Conservation (phyloP, 2,329 filamentous ascomycete genomes). For the Alternaria sp. region DNA sequence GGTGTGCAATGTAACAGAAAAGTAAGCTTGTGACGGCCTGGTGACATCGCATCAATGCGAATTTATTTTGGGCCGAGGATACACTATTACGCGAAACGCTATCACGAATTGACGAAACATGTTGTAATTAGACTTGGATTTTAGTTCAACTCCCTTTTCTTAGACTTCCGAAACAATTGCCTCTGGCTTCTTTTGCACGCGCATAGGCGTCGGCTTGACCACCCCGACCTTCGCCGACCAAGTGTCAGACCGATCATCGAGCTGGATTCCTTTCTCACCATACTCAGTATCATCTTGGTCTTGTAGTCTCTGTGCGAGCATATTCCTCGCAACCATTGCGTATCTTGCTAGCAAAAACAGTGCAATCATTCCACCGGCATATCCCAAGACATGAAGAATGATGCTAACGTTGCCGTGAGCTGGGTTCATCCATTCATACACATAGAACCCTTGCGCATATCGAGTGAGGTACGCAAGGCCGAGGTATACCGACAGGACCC, state of each 20-base stretch:
- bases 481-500: conserved; percentile 75
- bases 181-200: conserved; percentile 1
- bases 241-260: conserved; percentile 21
- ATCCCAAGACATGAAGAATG: conserved; percentile 34
- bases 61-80: neutral
- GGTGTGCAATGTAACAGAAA: neutral
- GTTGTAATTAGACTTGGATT: neutral
- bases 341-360: conserved; percentile 31
- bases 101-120: neutral
- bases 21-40: neutral
- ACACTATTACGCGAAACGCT: neutral
- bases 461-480: conserved; percentile 76
- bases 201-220: conserved; percentile 12
- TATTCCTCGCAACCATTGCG: conserved; percentile 24
- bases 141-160: neutral
- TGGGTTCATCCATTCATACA: conserved; percentile 66
- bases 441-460: conserved; percentile 74
- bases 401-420: conserved; percentile 34
- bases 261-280: conserved; percentile 17
- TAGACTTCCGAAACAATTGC: neutral
- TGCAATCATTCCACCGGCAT: conserved; percentile 30
- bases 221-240: conserved; percentile 25
- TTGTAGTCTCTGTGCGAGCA: conserved; percentile 17
- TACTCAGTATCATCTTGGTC: conserved; percentile 7
- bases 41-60: neutral